phyloP scores from a whole-genome alignment of 768 basidiomycete genomes.

The Boletus patriciae region DNA sequence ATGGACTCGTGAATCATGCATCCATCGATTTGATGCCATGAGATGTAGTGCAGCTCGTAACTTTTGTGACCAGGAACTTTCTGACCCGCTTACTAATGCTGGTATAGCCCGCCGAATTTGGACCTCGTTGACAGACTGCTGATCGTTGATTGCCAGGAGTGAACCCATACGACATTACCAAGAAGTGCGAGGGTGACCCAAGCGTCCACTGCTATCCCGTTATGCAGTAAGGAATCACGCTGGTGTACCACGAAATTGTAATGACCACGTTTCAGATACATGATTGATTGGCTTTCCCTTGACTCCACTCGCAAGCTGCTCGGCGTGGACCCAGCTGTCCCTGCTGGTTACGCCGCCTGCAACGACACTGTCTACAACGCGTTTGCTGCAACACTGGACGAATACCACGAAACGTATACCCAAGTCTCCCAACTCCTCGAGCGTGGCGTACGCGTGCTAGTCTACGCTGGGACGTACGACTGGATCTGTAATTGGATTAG shows the following conservation, averaged over 20 bases:
- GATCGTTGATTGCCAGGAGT: conserved; percentile 28
- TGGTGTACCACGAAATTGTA: not conserved
- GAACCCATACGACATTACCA: conserved; percentile 68
- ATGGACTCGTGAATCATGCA: conserved; percentile 54
- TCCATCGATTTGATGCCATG: conserved; percentile 63
- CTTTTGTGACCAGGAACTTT: conserved; percentile 57
- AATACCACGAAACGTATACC: conserved; percentile 23
- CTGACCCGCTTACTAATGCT: conserved; percentile 20
- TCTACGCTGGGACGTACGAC: conserved; percentile 69
- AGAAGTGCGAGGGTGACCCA: conserved; percentile 49
- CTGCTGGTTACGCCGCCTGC: conserved; percentile 39
- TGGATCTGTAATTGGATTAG: conserved; percentile 77
- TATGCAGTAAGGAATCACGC: conserved; percentile 34
- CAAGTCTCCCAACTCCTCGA: conserved; percentile 57
- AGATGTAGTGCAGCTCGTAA: conserved; percentile 61
- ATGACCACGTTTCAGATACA: conserved; percentile 39
- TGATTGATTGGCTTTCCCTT: conserved; percentile 60
- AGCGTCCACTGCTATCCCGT: conserved; percentile 61
- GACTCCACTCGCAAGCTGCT: conserved; percentile 49
- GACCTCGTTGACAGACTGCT: not conserved
- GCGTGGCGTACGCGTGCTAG: conserved; percentile 65
- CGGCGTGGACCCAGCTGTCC: conserved; percentile 53
- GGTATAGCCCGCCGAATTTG: conserved; percentile 12
- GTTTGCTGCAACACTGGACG: conserved; percentile 48
- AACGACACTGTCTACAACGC: conserved; percentile 40